A percentile compares a stretch with the other conserved stretches of the same genome.
phyloP scores from a whole-genome alignment of 2,329 filamentous ascomycete genomes.

The Exophiala sp. region DNA sequence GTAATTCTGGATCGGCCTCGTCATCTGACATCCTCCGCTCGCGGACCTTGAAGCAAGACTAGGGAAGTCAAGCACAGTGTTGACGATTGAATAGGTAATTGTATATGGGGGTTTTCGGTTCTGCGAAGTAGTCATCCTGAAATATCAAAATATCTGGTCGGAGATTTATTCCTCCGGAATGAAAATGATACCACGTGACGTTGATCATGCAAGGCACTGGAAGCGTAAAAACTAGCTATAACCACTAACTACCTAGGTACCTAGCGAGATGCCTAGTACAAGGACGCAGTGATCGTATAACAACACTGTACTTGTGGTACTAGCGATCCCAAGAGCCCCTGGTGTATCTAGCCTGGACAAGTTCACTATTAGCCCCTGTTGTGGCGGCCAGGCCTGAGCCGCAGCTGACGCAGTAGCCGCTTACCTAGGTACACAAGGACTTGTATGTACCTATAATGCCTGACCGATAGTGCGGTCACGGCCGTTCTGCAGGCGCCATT shows the following conservation, averaged over 20 bases:
- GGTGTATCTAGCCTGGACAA: neutral
- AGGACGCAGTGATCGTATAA: too few relatives aligned
- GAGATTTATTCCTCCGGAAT: neutral
- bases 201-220: constrained; percentile 1
- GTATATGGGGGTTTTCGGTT: too few relatives aligned
- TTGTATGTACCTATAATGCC: too few relatives aligned
- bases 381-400: neutral
- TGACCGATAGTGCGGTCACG: neutral
- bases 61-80: neutral
- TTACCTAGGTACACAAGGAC: too few relatives aligned
- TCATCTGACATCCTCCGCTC: constrained; percentile 72
- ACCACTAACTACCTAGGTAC: too few relatives aligned
- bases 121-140: too few relatives aligned
- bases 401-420: neutral
- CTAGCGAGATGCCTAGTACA: too few relatives aligned
- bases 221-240: too few relatives aligned
- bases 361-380: neutral
- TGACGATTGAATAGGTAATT: too few relatives aligned
- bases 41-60: neutral
- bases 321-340: too few relatives aligned
- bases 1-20: constrained; percentile 79
- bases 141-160: neutral
- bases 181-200: neutral
- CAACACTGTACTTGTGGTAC: neutral
- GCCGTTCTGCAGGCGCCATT: too few relatives aligned